Base-by-base conservation (phyloP, 1,284 basidiomycete species). In the Trametes versicolor region DNA sequence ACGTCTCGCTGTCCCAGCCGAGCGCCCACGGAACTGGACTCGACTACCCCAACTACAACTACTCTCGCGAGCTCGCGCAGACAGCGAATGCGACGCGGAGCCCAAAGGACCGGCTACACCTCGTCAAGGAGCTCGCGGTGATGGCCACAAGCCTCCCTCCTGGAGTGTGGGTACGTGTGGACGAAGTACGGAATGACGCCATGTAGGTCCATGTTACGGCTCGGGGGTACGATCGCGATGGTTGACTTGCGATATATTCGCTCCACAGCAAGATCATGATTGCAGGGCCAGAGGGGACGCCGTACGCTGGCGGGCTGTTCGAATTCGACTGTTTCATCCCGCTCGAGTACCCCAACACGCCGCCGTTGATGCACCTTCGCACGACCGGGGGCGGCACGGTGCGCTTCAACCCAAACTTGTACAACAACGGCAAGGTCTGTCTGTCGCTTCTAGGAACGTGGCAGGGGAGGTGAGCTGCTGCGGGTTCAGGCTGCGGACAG, bases 261-360 rank as follows among this genome's bases (percentile, higher is more conserved):
- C 55, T 51, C n/a, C 25, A 58, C 69, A 85, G 84, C 29, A 86
- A 86, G 67, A 77, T 84, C 52, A 80, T 87, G 79, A 86, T 87
- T 61, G 85, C 85, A 21, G 85, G 85, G 1, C 85, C 85, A 13
- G 81, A 82, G 60, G 82, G 79, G 34, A 86, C 85, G 21, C 86
- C 85, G 2, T 87, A 87, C 71, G 80, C 80, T 9, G 81, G 81
- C 15, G 85, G 85, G 1, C 73, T 87, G n/a, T 86, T 85, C 71
- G 85, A 86, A 72, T 87, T 87, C 65, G 85, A 87, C 70, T 83
- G 83, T 66, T 85, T 83, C 70, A 78, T 87, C 62, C 85, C 85
- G 17, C 70, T 86, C 17, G 73, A 81, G 60, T 86, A 86, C 71
- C 84, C 85, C 4, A 72, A 79, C 54, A 72, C 50, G 17, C 81